These are phyloP conservation scores for Leptographium lundbergii DNA, from an alignment of 2,329 filamentous ascomycete species.

Conservation along the genomic window DNA sequence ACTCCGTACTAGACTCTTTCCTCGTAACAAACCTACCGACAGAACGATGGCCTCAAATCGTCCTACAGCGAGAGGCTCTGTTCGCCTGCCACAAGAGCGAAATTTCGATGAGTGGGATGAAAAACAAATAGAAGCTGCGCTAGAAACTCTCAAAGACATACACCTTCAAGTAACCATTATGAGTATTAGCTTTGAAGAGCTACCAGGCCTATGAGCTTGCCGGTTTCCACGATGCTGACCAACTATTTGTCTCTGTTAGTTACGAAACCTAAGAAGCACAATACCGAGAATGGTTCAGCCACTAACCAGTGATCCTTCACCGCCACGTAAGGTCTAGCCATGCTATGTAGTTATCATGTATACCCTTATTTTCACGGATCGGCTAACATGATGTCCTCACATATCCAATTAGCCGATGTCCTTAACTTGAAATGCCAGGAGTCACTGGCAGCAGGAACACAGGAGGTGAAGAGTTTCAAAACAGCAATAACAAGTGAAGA, in stretches of 20 bases:
- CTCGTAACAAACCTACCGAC: not conserved
- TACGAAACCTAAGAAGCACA: constrained; percentile 33
- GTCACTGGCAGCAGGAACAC: constrained; percentile 32
- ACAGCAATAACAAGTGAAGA: constrained; percentile 33
- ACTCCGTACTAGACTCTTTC: too few relatives aligned
- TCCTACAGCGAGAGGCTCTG: not conserved
- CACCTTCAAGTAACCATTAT: constrained; percentile 35
- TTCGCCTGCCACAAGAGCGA: not conserved
- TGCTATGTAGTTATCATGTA: not conserved
- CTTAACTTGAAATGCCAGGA: constrained; percentile 34
- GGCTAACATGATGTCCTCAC: constrained; percentile 10
- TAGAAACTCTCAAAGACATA: constrained; percentile 39
- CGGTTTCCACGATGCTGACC: not conserved
- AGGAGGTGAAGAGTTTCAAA: constrained; percentile 39
- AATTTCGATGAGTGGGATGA: constrained; percentile 30
- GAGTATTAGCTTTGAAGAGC: not conserved
- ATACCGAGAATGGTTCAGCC: constrained; percentile 39
- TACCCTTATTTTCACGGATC: not conserved
- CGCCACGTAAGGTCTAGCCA: constrained; percentile 32
- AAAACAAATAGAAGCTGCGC: constrained; percentile 33
- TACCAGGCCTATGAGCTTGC: not conserved
- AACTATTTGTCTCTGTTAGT: constrained; percentile 17
- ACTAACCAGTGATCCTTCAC: constrained; percentile 31
- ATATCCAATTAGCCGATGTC: constrained; percentile 30
- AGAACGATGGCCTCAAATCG: constrained; percentile 8